Evolutionary conservation across 2,329 filamentous ascomycete species (phyloP).

Genomic region (Fusarium fujikuroi): DNA sequence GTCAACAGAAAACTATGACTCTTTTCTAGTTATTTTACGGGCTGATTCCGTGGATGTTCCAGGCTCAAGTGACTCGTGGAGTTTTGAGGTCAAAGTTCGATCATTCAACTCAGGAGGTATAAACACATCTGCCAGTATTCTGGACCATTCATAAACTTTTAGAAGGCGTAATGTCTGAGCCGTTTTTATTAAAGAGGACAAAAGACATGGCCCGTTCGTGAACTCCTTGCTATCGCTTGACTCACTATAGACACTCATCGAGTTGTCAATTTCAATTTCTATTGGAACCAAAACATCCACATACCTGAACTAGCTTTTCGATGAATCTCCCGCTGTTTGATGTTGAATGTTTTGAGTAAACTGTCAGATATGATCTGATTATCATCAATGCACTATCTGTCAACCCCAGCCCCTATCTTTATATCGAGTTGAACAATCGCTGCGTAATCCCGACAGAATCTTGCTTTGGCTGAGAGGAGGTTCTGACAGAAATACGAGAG

Average conservation of each 20-base stretch:
- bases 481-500: background rate
- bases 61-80: background rate
- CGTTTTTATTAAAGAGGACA: background rate
- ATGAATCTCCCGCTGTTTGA: background rate
- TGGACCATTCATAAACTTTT: background rate
- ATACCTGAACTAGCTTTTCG: background rate
- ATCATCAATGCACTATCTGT: background rate
- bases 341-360: background rate
- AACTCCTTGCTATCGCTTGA: background rate
- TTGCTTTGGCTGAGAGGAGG: background rate
- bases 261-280: background rate
- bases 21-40: too few relatives aligned
- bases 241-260: background rate
- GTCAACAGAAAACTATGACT: background rate
- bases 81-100: background rate
- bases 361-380: background rate
- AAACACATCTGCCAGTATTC: background rate
- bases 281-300: background rate
- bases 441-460: conserved; percentile 15
- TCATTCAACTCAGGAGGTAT: background rate
- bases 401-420: background rate
- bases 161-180: background rate
- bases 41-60: too few relatives aligned
- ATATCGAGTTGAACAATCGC: background rate
- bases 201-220: too few relatives aligned